phyloP scores from a whole-genome alignment of 148 eudicot genomes.

The Vaccinium corymbosum region DNA sequence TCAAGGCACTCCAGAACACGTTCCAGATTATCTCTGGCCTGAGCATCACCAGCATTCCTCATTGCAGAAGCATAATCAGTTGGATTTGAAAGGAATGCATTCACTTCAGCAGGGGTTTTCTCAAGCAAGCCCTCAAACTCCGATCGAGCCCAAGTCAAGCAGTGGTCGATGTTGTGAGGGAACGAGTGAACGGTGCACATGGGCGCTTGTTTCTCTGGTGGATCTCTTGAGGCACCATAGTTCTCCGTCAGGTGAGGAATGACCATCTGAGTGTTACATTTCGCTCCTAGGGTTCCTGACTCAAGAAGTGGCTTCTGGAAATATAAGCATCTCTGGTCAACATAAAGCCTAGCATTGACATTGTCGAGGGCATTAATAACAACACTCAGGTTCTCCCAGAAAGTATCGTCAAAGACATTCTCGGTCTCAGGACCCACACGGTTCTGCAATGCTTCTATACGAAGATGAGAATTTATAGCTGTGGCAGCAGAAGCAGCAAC shows the following conservation, averaged over 20 bases:
- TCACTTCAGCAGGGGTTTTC: conserved; percentile 84
- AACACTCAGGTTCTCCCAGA: conserved; percentile 75
- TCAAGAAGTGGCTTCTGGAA: conserved; percentile 94
- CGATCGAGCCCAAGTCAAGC: conserved; percentile 92
- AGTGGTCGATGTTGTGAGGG: conserved; percentile 91
- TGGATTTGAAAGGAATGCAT: conserved; percentile 75
- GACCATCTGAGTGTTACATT: conserved; percentile 94
- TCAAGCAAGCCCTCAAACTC: conserved; percentile 94
- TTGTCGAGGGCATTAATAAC: conserved; percentile 86
- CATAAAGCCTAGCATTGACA: conserved; percentile 89
- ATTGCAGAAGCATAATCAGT: conserved; percentile 61
- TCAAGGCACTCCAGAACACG: conserved; percentile 79
- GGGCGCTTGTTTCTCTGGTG: conserved; percentile 95
- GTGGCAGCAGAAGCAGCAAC: conserved; percentile 87
- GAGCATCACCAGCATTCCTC: conserved; percentile 90
- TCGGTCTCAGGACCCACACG: conserved; percentile 91
- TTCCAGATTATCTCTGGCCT: conserved; percentile 78
- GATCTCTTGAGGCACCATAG: conserved; percentile 95
- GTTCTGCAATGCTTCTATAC: conserved; percentile 78
- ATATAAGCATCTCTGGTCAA: conserved; percentile 83
- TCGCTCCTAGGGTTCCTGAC: conserved; percentile 91
- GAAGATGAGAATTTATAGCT: conserved; percentile 55
- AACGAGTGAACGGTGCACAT: conserved; percentile 96
- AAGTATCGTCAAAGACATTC: conserved; percentile 74
- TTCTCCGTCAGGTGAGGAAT: conserved; percentile 91